phyloP scores from a whole-genome alignment of 257 asterid genomes.

The Striga asiatica region DNA sequence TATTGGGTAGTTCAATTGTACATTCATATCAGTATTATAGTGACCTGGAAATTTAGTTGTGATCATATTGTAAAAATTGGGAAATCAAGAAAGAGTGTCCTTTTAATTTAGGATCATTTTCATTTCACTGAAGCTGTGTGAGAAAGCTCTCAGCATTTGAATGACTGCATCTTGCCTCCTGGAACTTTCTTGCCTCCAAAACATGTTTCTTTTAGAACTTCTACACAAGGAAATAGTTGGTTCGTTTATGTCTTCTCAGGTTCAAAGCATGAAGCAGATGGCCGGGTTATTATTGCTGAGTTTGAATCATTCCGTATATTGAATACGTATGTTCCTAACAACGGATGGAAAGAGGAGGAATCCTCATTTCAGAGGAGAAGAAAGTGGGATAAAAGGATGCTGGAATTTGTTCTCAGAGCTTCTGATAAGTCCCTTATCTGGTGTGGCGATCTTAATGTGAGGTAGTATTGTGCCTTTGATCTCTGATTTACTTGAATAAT shows the following conservation, averaged over 20 bases:
- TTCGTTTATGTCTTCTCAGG: constrained; percentile 30
- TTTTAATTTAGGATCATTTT: too few species aligned
- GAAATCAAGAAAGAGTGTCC: background rate
- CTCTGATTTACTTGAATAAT: background rate
- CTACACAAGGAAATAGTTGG: constrained; percentile 4
- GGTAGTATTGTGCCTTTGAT: constrained; percentile 35
- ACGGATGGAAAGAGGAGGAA: constrained; percentile 97
- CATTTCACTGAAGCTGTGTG: too few species aligned
- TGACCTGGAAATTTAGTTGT: background rate
- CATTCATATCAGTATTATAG: background rate
- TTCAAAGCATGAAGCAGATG: constrained; percentile 83
- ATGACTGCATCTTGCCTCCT: constrained; percentile 3
- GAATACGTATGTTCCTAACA: constrained; percentile 85
- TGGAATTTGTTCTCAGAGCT: constrained; percentile 53
- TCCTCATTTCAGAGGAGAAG: constrained; percentile 83
- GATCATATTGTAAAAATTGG: background rate
- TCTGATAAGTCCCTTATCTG: constrained; percentile 88
- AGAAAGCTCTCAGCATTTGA: too few species aligned
- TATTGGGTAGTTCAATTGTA: too few species aligned
- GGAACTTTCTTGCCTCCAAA: background rate
- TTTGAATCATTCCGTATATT: constrained; percentile 69
- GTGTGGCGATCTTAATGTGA: constrained; percentile 96
- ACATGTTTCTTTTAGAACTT: background rate
- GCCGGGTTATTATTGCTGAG: constrained; percentile 82
- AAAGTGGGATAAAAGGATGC: constrained; percentile 94